These are phyloP conservation scores for Arachnomyces sp. DNA, from an alignment of 2,329 filamentous ascomycete genomes.

Conservation along the genomic window DNA sequence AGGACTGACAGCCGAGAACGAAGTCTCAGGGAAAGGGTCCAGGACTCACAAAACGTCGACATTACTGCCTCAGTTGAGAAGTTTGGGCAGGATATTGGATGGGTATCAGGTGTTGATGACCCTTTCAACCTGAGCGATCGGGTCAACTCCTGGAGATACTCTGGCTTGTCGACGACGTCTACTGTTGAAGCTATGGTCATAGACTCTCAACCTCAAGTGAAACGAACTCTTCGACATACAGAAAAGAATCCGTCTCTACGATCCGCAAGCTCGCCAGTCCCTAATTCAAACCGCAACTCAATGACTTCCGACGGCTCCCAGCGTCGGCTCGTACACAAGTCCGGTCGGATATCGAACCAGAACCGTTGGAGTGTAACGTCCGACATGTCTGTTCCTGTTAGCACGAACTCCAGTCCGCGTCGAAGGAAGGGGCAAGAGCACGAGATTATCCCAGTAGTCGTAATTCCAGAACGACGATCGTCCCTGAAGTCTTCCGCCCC, in stretches of 20 bases:
- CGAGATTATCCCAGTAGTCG: slow-evolving; percentile 40
- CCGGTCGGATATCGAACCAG: slow-evolving; percentile 41
- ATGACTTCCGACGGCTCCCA: slow-evolving; percentile 35
- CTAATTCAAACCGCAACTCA: slow-evolving; percentile 39
- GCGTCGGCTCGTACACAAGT: slow-evolving; percentile 44
- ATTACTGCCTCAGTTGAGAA: slow-evolving; percentile 36
- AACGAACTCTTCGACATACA: slow-evolving; percentile 44
- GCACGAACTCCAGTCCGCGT: slow-evolving; percentile 20
- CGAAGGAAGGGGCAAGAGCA: slow-evolving; percentile 17
- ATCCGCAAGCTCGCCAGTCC: slow-evolving; percentile 37
- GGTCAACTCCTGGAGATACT: slow-evolving; percentile 35
- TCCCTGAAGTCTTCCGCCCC: slow-evolving; percentile 33
- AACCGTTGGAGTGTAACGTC: slow-evolving; percentile 37
- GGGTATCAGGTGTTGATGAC: slow-evolving; percentile 32
- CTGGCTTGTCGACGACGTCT: slow-evolving; percentile 44
- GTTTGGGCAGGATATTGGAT: slow-evolving; percentile 43
- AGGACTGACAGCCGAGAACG: slow-evolving; percentile 20
- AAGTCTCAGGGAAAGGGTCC: slow-evolving; percentile 26
- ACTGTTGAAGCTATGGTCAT: slow-evolving; percentile 50
- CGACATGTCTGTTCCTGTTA: slow-evolving; percentile 30
- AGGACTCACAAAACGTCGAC: slow-evolving; percentile 20
- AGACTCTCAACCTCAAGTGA: slow-evolving; percentile 39
- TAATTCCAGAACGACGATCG: slow-evolving; percentile 40
- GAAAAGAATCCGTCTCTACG: slow-evolving; percentile 46
- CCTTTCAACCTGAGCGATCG: slow-evolving; percentile 19